A percentile compares a stretch with the other conserved stretches of the same genome.
Evolutionary conservation across 306 rosid genomes (phyloP).

Genomic region (Luffa aegyptiaca): DNA sequence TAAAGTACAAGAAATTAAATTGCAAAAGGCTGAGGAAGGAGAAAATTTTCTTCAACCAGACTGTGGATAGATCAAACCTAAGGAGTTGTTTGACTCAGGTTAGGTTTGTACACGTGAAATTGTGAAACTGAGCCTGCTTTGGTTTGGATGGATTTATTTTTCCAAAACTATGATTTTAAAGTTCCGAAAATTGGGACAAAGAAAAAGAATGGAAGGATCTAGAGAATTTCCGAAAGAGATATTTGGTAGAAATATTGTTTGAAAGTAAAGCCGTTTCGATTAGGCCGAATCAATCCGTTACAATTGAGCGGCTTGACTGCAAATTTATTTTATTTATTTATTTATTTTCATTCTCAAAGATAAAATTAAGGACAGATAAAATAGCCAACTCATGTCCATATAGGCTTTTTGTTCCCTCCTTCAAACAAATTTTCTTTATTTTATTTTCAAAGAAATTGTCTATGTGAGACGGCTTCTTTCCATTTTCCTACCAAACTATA

Average conservation of each 20-base stretch:
- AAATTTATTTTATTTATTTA: too few relatives aligned
- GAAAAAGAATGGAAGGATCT: neutral
- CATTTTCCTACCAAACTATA: neutral
- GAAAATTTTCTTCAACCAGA: neutral
- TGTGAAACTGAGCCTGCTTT: neutral
- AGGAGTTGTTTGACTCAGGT: neutral
- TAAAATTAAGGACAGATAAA: neutral
- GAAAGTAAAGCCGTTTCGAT: neutral
- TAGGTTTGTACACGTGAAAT: neutral
- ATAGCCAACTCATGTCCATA: neutral
- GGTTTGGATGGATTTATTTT: neutral
- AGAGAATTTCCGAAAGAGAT: neutral
- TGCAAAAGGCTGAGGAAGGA: neutral
- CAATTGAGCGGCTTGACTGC: neutral
- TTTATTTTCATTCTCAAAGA: too few relatives aligned
- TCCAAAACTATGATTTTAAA: neutral
- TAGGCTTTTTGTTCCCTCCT: neutral
- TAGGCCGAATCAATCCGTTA: neutral
- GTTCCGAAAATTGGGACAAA: neutral
- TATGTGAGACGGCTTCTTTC: neutral
- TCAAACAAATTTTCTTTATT: neutral
- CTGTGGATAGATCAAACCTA: neutral
- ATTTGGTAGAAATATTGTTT: neutral
- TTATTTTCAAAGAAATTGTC: neutral
- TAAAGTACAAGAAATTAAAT: too few relatives aligned